Percentiles rank a stretch among this genome's conserved stretches.
Evolutionary conservation across 139 green algal genomes (phyloP).

Genomic region (Pleodorina starrii): DNA sequence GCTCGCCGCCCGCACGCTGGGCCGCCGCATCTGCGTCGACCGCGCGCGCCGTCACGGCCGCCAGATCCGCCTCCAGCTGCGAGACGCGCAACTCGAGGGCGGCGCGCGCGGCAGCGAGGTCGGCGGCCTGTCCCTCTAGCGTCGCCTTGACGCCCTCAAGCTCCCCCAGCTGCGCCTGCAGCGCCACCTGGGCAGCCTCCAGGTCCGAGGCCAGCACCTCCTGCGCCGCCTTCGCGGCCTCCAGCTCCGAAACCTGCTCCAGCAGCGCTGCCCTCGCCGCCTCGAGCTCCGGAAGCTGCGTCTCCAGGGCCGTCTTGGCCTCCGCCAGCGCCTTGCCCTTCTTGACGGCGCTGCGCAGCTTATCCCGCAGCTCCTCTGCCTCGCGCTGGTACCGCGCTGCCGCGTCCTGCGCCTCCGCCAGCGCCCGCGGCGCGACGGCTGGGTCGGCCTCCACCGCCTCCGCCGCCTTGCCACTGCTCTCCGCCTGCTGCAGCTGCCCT

Average conservation of each 20-base stretch:
- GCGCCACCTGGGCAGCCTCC: neutral
- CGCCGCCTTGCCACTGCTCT: neutral
- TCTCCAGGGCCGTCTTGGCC: neutral
- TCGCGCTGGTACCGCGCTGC: neutral
- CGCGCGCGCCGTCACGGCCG: neutral
- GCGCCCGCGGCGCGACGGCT: neutral
- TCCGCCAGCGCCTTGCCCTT: constrained; percentile 51
- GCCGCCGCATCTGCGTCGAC: constrained; percentile 1
- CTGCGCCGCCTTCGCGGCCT: neutral
- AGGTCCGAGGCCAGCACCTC: neutral
- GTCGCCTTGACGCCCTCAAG: neutral
- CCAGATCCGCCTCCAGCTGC: neutral
- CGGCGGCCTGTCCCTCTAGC: neutral
- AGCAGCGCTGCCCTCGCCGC: neutral
- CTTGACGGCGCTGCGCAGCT: constrained; percentile 47
- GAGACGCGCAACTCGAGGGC: neutral
- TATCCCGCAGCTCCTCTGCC: constrained; percentile 40
- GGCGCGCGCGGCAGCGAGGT: neutral
- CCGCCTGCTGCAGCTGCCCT: neutral
- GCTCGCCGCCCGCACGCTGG: neutral
- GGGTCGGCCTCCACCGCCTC: neutral
- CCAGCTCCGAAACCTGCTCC: constrained; percentile 1
- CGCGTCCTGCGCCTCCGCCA: constrained; percentile 20
- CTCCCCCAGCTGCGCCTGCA: neutral
- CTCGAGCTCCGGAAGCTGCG: constrained; percentile 4